Base-by-base conservation (phyloP, 2,329 filamentous ascomycete genomes). In the Pestalotiopsis sp. region DNA sequence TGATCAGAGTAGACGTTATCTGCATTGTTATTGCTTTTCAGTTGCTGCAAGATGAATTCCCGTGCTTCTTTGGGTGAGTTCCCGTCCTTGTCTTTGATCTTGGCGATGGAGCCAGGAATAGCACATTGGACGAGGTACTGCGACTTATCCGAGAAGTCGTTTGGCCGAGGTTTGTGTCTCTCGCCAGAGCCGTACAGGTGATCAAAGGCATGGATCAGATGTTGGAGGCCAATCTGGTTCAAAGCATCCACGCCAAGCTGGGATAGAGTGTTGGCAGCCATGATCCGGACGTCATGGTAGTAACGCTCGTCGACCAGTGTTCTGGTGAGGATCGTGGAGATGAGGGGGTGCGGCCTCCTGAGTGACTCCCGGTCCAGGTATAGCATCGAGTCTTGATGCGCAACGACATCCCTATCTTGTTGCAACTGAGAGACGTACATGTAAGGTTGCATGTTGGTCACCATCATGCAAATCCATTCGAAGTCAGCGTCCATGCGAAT, bases 391-490 rank as follows among this genome's bases (percentile, higher is more conserved):
- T 91, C 88, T 74, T 90, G 88, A 72, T 91, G 89, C n/a, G 97
- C 97, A 71, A 97, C 93, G 68, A 99, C 93, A 78, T 99, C 97
- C 73, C 95, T 88, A 79, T 99, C 96, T 79, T 99, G 96, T 78
- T 99, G 96, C 70, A 99, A 84, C 78, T 99, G 96, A 24, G 96
- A 98, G 68, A 97, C 89, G 77, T 96, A 98, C 97, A 99, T 99
- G 84, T 98, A 98, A 4, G 93, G 89, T 59, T 94, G 94, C 86
- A 98, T 94, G 70, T 91, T 91, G 11, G 86, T 84, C 69, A 91
- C 90, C 79, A 97, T 92, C 72, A 91, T 91, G 79, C 92, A 96
- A 68, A 98, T 91, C 96, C 96, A 99, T 78, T 99, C 96, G 73
- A 98, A 98, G 79, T 99, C 97, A 17, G 95, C 94, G 78, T 99